Evolutionary conservation across 169 alveolate species (phyloP).

Genomic region (Perkinsus olseni): DNA sequence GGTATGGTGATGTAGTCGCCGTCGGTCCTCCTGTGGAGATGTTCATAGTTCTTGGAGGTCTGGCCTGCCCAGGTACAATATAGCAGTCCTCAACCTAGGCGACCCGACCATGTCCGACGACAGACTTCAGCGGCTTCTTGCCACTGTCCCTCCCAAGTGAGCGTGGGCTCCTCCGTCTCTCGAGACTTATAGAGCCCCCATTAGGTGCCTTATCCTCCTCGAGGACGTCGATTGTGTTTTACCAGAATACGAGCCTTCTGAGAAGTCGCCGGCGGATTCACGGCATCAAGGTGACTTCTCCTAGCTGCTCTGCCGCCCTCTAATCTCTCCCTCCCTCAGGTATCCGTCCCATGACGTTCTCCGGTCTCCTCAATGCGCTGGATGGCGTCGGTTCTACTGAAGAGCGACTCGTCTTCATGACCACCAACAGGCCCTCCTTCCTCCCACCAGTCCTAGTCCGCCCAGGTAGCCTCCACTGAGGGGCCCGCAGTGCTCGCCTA

Average conservation of each 20-base stretch:
- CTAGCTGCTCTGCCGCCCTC: background rate
- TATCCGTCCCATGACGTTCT: conserved; percentile 54
- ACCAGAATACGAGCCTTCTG: background rate
- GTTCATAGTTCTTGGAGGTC: too few species aligned
- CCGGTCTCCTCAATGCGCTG: conserved; percentile 69
- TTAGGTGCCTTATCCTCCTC: conserved; percentile 28
- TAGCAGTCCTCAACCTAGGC: conserved; percentile 55
- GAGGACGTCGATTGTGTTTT: conserved; percentile 32
- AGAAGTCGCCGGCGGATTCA: background rate
- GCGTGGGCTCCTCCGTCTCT: background rate
- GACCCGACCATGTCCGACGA: conserved; percentile 61
- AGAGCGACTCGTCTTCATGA: conserved; percentile 60
- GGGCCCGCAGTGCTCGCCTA: background rate
- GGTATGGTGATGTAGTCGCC: too few species aligned
- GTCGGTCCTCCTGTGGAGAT: too few species aligned
- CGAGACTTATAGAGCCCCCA: conserved; percentile 4
- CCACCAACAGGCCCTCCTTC: conserved; percentile 48
- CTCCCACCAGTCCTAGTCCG: background rate
- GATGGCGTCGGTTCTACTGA: conserved; percentile 65
- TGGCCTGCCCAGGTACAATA: conserved; percentile 40
- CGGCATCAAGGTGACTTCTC: background rate
- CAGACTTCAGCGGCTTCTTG: conserved; percentile 51
- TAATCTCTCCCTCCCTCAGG: conserved; percentile 8
- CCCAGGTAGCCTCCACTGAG: background rate
- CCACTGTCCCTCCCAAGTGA: conserved; percentile 47